phyloP scores from a whole-genome alignment of 2,329 filamentous ascomycete species.

The Ophiostoma quercus region DNA sequence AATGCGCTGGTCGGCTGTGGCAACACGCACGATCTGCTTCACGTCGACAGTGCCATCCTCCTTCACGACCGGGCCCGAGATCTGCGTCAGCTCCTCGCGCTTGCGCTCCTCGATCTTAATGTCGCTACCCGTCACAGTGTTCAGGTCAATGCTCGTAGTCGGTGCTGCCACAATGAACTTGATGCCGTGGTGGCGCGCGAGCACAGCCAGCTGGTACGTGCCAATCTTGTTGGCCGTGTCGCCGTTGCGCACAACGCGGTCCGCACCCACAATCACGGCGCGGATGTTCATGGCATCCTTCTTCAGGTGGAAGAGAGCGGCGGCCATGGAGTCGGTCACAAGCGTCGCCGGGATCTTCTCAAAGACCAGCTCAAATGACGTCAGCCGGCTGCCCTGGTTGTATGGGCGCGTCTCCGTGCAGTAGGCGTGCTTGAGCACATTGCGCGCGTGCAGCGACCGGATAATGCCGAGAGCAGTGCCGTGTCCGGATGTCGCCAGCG shows the following conservation, averaged over 20 bases:
- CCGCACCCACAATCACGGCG: conserved; percentile 89
- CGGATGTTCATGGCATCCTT: conserved; percentile 63
- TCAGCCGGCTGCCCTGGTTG: conserved; percentile 93
- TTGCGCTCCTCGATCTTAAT: conserved; percentile 91
- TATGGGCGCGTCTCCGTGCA: conserved; percentile 97
- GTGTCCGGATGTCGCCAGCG: conserved; percentile 94
- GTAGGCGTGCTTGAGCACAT: conserved; percentile 73
- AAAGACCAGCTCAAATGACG: conserved; percentile 92
- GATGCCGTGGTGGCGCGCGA: conserved; percentile 79
- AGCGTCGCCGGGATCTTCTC: conserved; percentile 87
- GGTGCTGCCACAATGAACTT: conserved; percentile 95
- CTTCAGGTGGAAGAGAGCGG: conserved; percentile 65
- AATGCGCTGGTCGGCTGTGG: conserved; percentile 72
- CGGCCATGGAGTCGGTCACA: conserved; percentile 95
- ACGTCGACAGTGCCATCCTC: conserved; percentile 60
- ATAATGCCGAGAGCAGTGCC: conserved; percentile 94
- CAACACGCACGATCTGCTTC: conserved; percentile 62
- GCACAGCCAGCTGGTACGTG: conserved; percentile 87
- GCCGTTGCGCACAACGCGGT: conserved; percentile 91
- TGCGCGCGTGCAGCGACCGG: conserved; percentile 65
- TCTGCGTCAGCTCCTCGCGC: conserved; percentile 73
- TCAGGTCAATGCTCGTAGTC: conserved; percentile 85
- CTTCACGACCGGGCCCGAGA: conserved; percentile 69
- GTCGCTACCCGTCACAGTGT: conserved; percentile 67
- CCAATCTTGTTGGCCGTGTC: conserved; percentile 99